These are phyloP conservation scores for Venturia asperata DNA, from an alignment of 2,329 filamentous ascomycete genomes.

Conservation along the genomic window DNA sequence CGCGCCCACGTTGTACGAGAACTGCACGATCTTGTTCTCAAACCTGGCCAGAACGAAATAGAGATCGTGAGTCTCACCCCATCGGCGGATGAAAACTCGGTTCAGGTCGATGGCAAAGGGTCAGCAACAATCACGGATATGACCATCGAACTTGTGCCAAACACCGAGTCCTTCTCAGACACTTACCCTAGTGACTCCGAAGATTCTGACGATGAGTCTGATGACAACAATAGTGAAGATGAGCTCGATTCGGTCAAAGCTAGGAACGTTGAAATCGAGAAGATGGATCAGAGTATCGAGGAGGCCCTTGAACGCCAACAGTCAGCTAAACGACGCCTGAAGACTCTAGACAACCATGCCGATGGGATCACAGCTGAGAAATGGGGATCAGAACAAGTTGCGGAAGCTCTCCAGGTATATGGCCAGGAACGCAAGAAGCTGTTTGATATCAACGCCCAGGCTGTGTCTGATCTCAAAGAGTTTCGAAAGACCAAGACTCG, in stretches of 20 bases:
- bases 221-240: constrained; percentile 37
- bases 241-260: constrained; percentile 41
- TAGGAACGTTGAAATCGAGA: constrained; percentile 14
- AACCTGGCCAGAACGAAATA: constrained; percentile 52
- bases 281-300: constrained; percentile 21
- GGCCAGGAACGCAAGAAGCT: constrained; percentile 27
- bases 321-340: constrained; percentile 24
- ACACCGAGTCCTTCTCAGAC: constrained; percentile 49
- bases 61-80: constrained; percentile 49
- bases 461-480: constrained; percentile 25
- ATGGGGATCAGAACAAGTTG: constrained; percentile 28
- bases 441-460: constrained; percentile 24
- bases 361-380: constrained; percentile 26
- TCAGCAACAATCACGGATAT: constrained; percentile 55
- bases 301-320: constrained; percentile 26
- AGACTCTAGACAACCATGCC: constrained; percentile 33
- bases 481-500: constrained; percentile 27
- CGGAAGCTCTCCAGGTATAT: constrained; percentile 33
- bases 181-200: constrained; percentile 44
- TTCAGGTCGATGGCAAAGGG: constrained; percentile 55
- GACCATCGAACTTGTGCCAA: constrained; percentile 51
- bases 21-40: constrained; percentile 48
- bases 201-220: constrained; percentile 29
- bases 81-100: constrained; percentile 48
- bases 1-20: constrained; percentile 55